Percentiles rank a stretch among this genome's conserved stretches.
Evolutionary conservation across 352 stramenopile species (phyloP).

Genomic region (Phytophthora meadii): DNA sequence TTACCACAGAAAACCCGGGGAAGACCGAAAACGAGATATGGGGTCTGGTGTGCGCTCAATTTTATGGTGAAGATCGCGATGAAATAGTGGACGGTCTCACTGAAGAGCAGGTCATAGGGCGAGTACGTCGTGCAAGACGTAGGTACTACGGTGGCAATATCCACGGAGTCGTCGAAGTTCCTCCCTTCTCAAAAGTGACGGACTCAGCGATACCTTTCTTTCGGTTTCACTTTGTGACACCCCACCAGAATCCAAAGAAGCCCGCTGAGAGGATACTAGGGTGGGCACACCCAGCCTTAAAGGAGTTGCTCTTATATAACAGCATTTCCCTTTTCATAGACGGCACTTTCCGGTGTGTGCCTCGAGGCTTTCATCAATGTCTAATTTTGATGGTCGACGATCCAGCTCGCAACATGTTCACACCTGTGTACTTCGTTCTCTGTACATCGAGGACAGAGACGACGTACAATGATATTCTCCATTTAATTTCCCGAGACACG

Average conservation of each 20-base stretch:
- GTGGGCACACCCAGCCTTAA: conserved; percentile 3
- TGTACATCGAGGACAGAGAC: background rate
- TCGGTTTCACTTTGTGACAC: conserved; percentile 27
- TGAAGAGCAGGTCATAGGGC: conserved; percentile 15
- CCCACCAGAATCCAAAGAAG: background rate
- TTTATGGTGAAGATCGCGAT: conserved; percentile 4
- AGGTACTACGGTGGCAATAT: conserved; percentile 9
- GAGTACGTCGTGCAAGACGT: conserved; percentile 1
- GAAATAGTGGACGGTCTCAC: conserved; percentile 11
- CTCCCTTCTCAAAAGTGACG: conserved; percentile 17
- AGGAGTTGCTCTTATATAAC: conserved; percentile 5
- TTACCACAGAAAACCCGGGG: no score
- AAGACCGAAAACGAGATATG: background rate
- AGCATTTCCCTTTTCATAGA: conserved; percentile 10
- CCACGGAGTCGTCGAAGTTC: conserved; percentile 29
- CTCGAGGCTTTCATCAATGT: conserved; percentile 12
- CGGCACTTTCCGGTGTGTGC: conserved; percentile 14
- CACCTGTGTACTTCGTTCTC: conserved; percentile 11
- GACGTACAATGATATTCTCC: conserved; percentile 1
- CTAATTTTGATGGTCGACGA: conserved; percentile 8
- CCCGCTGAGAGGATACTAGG: conserved; percentile 5
- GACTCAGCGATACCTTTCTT: conserved; percentile 21
- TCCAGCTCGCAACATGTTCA: conserved; percentile 10
- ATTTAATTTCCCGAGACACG: conserved; percentile 7
- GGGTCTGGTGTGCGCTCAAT: conserved; percentile 4